A percentile compares a stretch with the other conserved stretches of the same genome.
Evolutionary conservation across 1,284 basidiomycete species (phyloP).

Genomic region (Apiotrichum mycotoxinovorans): DNA sequence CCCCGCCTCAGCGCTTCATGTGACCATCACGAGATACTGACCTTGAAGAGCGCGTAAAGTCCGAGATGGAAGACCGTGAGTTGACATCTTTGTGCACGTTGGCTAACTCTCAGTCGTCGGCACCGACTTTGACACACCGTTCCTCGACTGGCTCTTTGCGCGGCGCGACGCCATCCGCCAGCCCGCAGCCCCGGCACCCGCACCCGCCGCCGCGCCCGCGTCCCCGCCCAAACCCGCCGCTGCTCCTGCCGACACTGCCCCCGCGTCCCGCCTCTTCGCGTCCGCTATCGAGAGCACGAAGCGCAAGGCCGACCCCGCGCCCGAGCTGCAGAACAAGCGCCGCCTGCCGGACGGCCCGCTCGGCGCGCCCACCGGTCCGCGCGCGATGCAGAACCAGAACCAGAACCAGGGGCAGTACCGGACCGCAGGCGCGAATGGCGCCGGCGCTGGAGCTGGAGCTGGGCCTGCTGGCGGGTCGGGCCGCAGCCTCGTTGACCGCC

Average conservation of each 20-base stretch:
- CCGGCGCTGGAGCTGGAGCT: no score
- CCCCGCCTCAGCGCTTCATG: background rate
- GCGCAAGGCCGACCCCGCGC: slow-evolving; percentile 17
- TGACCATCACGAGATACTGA: slow-evolving; percentile 7
- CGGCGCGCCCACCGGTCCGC: slow-evolving; percentile 21
- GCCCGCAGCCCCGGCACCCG: slow-evolving; percentile 9
- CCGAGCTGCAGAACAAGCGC: slow-evolving; percentile 18
- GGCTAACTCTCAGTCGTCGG: slow-evolving; percentile 25
- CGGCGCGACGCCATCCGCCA: slow-evolving; percentile 15
- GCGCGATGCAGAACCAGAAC: slow-evolving; percentile 7
- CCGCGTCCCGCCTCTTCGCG: slow-evolving; percentile 15
- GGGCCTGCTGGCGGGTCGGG: no score
- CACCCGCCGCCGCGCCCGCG: background rate
- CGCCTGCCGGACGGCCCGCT: slow-evolving; percentile 17
- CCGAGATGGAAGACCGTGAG: slow-evolving; percentile 44
- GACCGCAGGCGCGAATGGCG: background rate
- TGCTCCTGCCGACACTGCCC: slow-evolving; percentile 6
- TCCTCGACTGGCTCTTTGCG: slow-evolving; percentile 44
- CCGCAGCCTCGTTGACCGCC: slow-evolving; percentile 22
- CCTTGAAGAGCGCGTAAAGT: slow-evolving; percentile 34
- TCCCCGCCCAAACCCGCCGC: slow-evolving; percentile 8
- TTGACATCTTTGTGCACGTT: background rate
- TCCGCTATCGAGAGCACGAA: slow-evolving; percentile 24
- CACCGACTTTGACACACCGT: slow-evolving; percentile 34
- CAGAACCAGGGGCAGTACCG: background rate